These are phyloP conservation scores for Planoprotostelium fungivorum DNA, from an alignment of 78 protist genomes.

Conservation along the genomic window DNA sequence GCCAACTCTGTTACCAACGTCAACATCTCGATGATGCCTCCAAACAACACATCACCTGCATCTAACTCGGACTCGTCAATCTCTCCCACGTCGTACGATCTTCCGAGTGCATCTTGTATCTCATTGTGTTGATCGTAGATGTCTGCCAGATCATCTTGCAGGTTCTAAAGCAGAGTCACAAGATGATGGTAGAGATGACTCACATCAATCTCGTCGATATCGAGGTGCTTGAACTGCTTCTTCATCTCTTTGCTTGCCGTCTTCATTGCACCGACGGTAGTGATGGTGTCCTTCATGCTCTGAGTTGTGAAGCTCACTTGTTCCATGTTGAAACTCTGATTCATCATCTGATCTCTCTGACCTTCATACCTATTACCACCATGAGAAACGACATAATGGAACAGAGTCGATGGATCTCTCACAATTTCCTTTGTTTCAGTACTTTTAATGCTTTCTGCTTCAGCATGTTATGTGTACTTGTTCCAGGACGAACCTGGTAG, in stretches of 20 bases:
- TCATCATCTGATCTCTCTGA: constrained; percentile 69
- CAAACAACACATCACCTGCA: constrained; percentile 15
- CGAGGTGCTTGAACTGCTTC: constrained; percentile 46
- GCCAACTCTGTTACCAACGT: background rate
- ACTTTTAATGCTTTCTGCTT: constrained; percentile 68
- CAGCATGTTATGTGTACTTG: constrained; percentile 19
- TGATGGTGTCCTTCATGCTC: constrained; percentile 58
- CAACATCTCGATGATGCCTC: no score
- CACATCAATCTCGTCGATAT: constrained; percentile 63
- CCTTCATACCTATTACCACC: constrained; percentile 44
- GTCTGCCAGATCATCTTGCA: constrained; percentile 81
- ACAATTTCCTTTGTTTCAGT: constrained; percentile 63
- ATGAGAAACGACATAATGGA: background rate
- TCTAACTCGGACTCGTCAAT: constrained; percentile 77
- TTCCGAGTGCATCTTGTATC: constrained; percentile 63
- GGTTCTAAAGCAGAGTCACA: constrained; percentile 12
- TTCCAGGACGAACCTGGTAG: constrained; percentile 58
- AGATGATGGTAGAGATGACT: background rate
- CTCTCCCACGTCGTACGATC: constrained; percentile 68
- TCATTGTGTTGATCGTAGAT: constrained; percentile 64
- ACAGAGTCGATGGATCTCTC: background rate
- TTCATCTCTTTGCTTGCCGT: constrained; percentile 63
- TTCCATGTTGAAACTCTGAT: constrained; percentile 79
- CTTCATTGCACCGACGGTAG: constrained; percentile 73
- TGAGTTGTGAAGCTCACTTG: constrained; percentile 71